These are phyloP conservation scores for Gastroboletus turbinatus DNA, from an alignment of 1,284 basidiomycete genomes.

Conservation along the genomic window DNA sequence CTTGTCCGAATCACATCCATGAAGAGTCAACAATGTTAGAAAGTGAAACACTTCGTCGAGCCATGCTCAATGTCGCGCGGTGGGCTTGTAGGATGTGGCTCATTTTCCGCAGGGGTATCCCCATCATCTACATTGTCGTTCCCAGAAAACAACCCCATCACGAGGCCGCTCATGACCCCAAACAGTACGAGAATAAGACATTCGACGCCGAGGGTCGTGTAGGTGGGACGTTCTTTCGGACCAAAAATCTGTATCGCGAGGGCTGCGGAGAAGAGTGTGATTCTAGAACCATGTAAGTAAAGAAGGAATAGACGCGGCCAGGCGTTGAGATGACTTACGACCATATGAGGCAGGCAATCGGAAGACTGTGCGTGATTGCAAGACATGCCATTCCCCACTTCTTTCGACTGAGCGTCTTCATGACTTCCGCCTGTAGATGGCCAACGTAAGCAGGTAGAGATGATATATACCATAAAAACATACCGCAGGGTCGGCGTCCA, in stretches of 20 bases:
- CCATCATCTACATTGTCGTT: background rate
- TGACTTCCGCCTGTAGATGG: slow-evolving; percentile 2
- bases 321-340: slow-evolving; percentile 8
- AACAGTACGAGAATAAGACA: slow-evolving; percentile 7
- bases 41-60: background rate
- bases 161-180: background rate
- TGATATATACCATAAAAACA: background rate
- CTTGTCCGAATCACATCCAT: background rate
- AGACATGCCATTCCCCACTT: slow-evolving; percentile 12
- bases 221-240: background rate
- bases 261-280: slow-evolving; percentile 11
- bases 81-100: background rate
- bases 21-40: background rate
- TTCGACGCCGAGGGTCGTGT: slow-evolving; percentile 7
- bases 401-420: slow-evolving; percentile 5
- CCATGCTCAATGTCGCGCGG: background rate
- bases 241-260: slow-evolving; percentile 13
- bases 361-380: slow-evolving; percentile 18
- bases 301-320: background rate
- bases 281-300: slow-evolving; percentile 3
- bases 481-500: slow-evolving; percentile 8
- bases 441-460: background rate
- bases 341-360: slow-evolving; percentile 17
- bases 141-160: slow-evolving; percentile 5
- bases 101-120: background rate